Evolutionary conservation across 768 basidiomycete species (phyloP), one percentile per base, ranked within the genome.

Genomic region (Serendipita indica): DNA sequence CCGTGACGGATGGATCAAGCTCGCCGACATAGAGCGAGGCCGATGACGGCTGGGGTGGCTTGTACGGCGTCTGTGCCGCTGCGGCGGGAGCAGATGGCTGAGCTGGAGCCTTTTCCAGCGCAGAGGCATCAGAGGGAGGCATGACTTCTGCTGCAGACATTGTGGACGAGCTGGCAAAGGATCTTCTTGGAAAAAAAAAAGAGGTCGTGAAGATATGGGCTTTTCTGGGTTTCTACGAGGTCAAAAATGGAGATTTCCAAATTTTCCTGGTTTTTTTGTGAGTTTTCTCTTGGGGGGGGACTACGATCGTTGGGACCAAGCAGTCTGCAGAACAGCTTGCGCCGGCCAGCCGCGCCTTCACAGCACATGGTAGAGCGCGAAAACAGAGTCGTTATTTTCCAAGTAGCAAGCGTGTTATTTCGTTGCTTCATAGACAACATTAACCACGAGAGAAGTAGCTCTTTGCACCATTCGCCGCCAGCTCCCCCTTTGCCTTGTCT

Each of bases 11-110:
- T 66, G 89, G 84, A 74, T 98, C 96, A 64, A 99, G 86, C 75
- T 99, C 96, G 61, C 96, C 96, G 63, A 99, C 96, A 74, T 99
- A 99, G 66, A 99, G 88, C 60, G 92, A 96, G 22, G 89, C 89
- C 57, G 88, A 89, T n/a, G 49, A 10, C 22, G 88, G 87, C 60
- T 84, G 76, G 61, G 86, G 77, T 6, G 28, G 18, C 45, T 54
- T 57, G 32, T 43, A 52, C 33, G 28, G 13, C 14, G 49, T n/a
- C 22, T 27, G 25, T 39, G 82, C 73, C 61, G 72, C 69, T n/a
- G 75, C 67, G n/a, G 67, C 63, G 57, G 74, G 70, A 25, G 73
- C 72, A 33, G 82, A 73, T 60, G 74, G 70, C 60, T 77, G 77
- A 30, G 78, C 75, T 60, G 59, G 49, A 13, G 46, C 45, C 57